These are phyloP conservation scores for Lachancea sp. DNA, from an alignment of 805 yeast species.

Conservation along the genomic window DNA sequence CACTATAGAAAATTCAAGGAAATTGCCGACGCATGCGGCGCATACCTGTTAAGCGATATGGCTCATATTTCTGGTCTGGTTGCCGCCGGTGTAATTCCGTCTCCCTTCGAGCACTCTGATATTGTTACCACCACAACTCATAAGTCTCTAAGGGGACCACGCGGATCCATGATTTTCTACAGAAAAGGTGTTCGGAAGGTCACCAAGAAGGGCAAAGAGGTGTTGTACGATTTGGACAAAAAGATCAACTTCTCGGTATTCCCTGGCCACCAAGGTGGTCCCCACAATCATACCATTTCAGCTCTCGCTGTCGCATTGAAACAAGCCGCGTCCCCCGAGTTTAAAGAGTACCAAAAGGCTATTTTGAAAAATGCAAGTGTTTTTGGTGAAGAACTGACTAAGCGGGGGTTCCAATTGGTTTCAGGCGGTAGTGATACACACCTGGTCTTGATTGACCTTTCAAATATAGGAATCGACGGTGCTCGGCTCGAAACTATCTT, in stretches of 20 bases:
- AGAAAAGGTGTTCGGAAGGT: constrained; percentile 87
- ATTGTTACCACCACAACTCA: constrained; percentile 97
- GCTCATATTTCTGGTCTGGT: constrained; percentile 96
- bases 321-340: constrained; percentile 86
- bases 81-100: constrained; percentile 88
- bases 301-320: constrained; percentile 93
- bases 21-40: constrained; percentile 90
- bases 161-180: constrained; percentile 97
- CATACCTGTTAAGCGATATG: constrained; percentile 90
- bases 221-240: constrained; percentile 79
- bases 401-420: constrained; percentile 67
- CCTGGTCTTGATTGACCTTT: constrained; percentile 77
- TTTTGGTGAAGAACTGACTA: constrained; percentile 61
- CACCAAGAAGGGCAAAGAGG: constrained; percentile 78
- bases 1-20: constrained; percentile 87
- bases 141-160: constrained; percentile 96
- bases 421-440: constrained; percentile 95
- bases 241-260: constrained; percentile 93
- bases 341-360: constrained; percentile 73
- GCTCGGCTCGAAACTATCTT: constrained; percentile 89
- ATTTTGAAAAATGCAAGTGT: constrained; percentile 77
- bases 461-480: constrained; percentile 77
- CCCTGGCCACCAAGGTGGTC: constrained; percentile 99
- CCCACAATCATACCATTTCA: constrained; percentile 95
- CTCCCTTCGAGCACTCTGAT: constrained; percentile 91